Evolutionary conservation across 805 yeast species (phyloP), one percentile per base, ranked within the genome.

Genomic region (Suhomyces xylopsoci): DNA sequence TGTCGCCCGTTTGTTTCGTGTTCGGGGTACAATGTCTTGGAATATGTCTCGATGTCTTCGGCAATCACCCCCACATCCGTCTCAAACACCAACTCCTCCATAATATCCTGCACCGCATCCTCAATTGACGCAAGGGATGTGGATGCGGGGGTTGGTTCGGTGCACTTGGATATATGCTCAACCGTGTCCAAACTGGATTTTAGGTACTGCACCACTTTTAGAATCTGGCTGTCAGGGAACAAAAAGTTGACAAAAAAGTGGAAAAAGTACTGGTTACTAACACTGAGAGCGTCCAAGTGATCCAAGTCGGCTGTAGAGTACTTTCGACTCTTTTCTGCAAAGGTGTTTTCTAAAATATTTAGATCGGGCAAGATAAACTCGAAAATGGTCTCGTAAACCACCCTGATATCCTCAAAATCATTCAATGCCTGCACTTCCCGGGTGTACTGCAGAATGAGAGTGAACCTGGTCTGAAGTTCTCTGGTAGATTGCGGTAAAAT

Each of bases 331-430:
- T 8, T 46, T 32, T 14, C 17, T 32, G 25, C 5, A 51, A 43
- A 20, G 36, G 41, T 36, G 25, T 12, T n/a, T 43, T 32, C 44
- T 30, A 51, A 36, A 20, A 45, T 46, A 17, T 15, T 41, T 28
- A 50, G 36, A 25, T 45, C 50, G 34, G 42, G 46, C 19, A 45
- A 47, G 17, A 54, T 22, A 36, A 54, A 54, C 10, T 38, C 40
- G 19, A 54, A 49, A 10, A 51, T 44, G 19, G 56, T 54, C 26
- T 45, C 44, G 49, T 48, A 54, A 6, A 51, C 46, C 47, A 48
- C 22, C 10, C 42, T 9, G 5, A 48, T 48, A 12, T 54, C 48
- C 10, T 28, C 44, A 41, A 51, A 54, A 22, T 45, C 48, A 30
- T 26, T 10, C n/a, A 54, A 42, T 22, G 24, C 43, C 19, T 19